Conservation (phyloP, 1,284 basidiomycete species). For the Ceratobasidium sp. region DNA sequence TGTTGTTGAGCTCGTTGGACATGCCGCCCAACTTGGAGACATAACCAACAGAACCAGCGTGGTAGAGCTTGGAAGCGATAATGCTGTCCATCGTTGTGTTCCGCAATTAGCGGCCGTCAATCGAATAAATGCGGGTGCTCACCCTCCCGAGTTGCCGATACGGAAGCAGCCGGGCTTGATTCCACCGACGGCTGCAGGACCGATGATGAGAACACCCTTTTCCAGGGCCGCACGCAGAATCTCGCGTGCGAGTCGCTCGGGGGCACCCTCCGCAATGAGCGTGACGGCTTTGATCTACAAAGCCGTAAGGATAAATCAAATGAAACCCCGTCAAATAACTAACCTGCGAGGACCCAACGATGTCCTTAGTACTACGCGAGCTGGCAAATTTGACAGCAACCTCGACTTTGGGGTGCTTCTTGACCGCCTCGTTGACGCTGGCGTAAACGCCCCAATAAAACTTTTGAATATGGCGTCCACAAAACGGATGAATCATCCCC, state of each 20-base stretch:
- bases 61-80: constrained; percentile 98
- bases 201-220: constrained; percentile 95
- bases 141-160: constrained; percentile 99
- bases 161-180: constrained; percentile 99
- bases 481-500: constrained; percentile 99
- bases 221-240: constrained; percentile 90
- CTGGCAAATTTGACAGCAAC: constrained; percentile 99
- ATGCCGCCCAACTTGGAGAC: constrained; percentile 99
- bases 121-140: constrained; percentile 53
- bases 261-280: constrained; percentile 98
- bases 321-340: background rate
- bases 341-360: constrained; percentile 69
- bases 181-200: constrained; percentile 98
- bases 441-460: constrained; percentile 99
- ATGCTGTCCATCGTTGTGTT: constrained; percentile 99
- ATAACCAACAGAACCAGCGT: constrained; percentile 96
- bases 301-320: constrained; percentile 51
- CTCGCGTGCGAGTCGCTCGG: constrained; percentile 96
- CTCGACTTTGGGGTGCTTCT: constrained; percentile 97
- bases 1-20: constrained; percentile 99
- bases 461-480: constrained; percentile 99
- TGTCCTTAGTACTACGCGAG: constrained; percentile 93
- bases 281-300: constrained; percentile 82
- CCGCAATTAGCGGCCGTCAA: constrained; percentile 5
- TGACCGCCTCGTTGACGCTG: constrained; percentile 88